Base-by-base conservation (phyloP, 2,329 filamentous ascomycete genomes). In the Aspergillus floridensis region DNA sequence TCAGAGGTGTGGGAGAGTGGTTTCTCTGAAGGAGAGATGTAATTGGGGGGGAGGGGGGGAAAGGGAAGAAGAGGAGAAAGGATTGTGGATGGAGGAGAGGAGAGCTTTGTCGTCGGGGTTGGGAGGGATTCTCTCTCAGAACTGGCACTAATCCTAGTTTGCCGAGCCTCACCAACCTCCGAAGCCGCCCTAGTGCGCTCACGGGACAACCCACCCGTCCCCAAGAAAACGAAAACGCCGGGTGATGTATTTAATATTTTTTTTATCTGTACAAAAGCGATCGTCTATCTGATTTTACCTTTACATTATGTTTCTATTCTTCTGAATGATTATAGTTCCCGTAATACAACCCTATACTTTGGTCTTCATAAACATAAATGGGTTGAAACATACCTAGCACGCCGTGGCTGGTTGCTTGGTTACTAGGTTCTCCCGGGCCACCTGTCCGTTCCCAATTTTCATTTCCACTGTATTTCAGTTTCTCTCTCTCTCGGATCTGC, bases 11-110 rank as follows among this genome's bases (percentile, higher is more conserved):
- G 68, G 70, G 74, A 78, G 76, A 77, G 72, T 70, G 69, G 69
- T 73, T 74, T 72, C 72, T 73, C 72, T 74, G 70, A 71, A 71
- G 65, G 65, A 75, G 72, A 75, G 72, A 74, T 70, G 70, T 72
- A 75, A 76, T 76, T 76, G 74, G 71, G 70, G 70, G 70, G 68
- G 67, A 73, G 71, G 70, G 70, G 70, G 68, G 68, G 38, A 16
- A 19, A 68, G 68, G 71, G 68, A 69, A 70, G 70, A 68, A 72
- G 71, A 71, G 69, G 72, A 72, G 71, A 72, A 69, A 72, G 69
- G 73, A 73, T 76, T 77, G 75, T 76, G 74, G 74, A 76, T 70
- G 73, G 67, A 68, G 70, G 71, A 72, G 72, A 70, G 70, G 72
- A 75, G 71, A 76, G 74, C 72, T 77, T 76, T 75, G 69, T 74